These are phyloP conservation scores for Boletus fagicola DNA, from an alignment of 768 basidiomycete genomes.

Conservation along the genomic window DNA sequence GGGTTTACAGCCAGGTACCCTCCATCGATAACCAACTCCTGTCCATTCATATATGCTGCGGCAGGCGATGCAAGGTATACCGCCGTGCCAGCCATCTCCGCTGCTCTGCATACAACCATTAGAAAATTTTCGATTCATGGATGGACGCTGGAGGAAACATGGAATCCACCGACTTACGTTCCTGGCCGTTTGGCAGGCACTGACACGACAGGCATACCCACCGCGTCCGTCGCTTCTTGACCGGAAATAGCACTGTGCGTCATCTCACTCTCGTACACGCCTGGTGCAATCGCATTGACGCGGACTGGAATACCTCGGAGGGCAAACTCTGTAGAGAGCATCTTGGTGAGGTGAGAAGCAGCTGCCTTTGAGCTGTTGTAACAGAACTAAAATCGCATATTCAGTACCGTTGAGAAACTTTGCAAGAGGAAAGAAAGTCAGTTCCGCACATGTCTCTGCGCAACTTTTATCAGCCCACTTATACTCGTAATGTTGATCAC, in stretches of 20 bases:
- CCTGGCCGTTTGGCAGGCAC: slow-evolving; percentile 65
- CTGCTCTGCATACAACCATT: slow-evolving; percentile 41
- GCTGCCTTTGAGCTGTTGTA: slow-evolving; percentile 84
- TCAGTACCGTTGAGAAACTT: background rate
- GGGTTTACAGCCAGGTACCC: slow-evolving; percentile 76
- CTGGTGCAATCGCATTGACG: slow-evolving; percentile 73
- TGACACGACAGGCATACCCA: slow-evolving; percentile 59
- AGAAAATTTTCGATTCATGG: background rate
- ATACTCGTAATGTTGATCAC: slow-evolving; percentile 80
- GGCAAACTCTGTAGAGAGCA: slow-evolving; percentile 74
- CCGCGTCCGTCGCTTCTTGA: slow-evolving; percentile 45
- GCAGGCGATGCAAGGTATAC: slow-evolving; percentile 74
- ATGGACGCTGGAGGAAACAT: background rate
- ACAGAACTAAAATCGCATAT: slow-evolving; percentile 51
- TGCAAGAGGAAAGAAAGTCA: background rate
- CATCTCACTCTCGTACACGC: slow-evolving; percentile 77
- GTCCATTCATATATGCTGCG: slow-evolving; percentile 73
- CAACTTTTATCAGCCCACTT: slow-evolving; percentile 66
- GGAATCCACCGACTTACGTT: slow-evolving; percentile 48
- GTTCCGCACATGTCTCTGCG: slow-evolving; percentile 73
- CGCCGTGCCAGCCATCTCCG: slow-evolving; percentile 76
- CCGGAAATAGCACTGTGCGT: slow-evolving; percentile 51
- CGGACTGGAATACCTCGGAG: slow-evolving; percentile 67
- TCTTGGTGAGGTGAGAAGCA: slow-evolving; percentile 69
- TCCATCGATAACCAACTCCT: slow-evolving; percentile 76